phyloP scores from a whole-genome alignment of 495 filamentous ascomycete species.

The Symbiotaphrina buchneri region DNA sequence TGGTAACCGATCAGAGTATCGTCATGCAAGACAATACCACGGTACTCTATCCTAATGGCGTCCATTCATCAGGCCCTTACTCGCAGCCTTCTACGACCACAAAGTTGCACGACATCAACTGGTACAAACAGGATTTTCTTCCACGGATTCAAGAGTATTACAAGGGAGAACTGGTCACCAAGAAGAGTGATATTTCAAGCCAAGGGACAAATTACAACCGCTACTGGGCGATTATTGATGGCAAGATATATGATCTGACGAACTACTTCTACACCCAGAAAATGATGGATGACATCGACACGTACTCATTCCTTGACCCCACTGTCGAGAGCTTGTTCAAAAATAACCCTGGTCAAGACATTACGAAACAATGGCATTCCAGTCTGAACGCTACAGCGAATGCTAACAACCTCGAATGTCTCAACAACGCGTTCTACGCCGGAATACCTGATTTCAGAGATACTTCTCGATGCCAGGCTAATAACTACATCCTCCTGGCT shows the following conservation, averaged over 20 bases:
- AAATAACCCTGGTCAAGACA: conserved; percentile 54
- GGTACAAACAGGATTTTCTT: conserved; percentile 56
- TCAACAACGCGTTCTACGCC: conserved; percentile 64
- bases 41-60: conserved; percentile 17
- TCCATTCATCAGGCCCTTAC: conserved; percentile 45
- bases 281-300: conserved; percentile 19
- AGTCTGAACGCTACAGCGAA: conserved; percentile 19
- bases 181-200: conserved; percentile 25
- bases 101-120: conserved; percentile 34
- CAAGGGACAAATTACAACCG: conserved; percentile 43
- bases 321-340: conserved; percentile 40
- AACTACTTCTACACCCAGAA: conserved; percentile 64
- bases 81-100: conserved; percentile 25
- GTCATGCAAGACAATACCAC: conserved; percentile 40
- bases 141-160: conserved; percentile 67
- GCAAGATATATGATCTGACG: conserved; percentile 67
- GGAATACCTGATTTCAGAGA: conserved; percentile 74
- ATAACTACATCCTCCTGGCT: conserved; percentile 75
- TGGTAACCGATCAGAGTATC: conserved; percentile 31
- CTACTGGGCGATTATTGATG: conserved; percentile 57
- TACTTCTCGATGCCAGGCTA: conserved; percentile 54
- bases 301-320: conserved; percentile 46
- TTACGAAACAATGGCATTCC: conserved; percentile 39
- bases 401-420: conserved; percentile 43
- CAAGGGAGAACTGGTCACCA: conserved; percentile 65